A percentile compares a stretch with the other conserved stretches of the same genome.
Conservation (phyloP, 164 flowering plant species). For the Piper longum region DNA sequence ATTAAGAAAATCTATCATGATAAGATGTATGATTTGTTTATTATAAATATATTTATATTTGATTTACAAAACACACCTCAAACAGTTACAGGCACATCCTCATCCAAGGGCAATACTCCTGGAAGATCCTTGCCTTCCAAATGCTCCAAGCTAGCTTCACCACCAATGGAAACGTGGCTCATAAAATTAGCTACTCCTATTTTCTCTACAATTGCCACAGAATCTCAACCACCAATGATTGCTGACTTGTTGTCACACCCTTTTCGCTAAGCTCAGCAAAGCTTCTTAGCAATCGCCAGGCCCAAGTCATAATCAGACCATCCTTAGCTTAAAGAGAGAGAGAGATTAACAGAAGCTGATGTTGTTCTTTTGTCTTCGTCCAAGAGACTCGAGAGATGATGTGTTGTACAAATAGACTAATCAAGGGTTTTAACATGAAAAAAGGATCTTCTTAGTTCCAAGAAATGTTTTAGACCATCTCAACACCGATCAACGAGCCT, state of each 20-base stretch:
- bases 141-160: slow-evolving; percentile 77
- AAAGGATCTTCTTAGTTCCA: no score
- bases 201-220: slow-evolving; percentile 73
- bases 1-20: no score
- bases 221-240: slow-evolving; percentile 75
- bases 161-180: slow-evolving; percentile 86
- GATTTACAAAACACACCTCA: slow-evolving; percentile 9
- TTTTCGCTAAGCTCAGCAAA: slow-evolving; percentile 53
- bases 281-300: slow-evolving; percentile 61
- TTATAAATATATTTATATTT: no score
- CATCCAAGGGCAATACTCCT: slow-evolving; percentile 67
- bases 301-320: neutral
- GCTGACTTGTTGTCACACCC: slow-evolving; percentile 49
- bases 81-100: slow-evolving; percentile 35
- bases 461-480: no score
- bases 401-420: no score
- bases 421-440: no score
- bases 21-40: no score
- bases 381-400: no score
- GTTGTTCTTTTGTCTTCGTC: no score
- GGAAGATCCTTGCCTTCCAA: slow-evolving; percentile 74
- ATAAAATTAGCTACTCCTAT: slow-evolving; percentile 55
- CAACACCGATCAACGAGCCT: slow-evolving; percentile 27
- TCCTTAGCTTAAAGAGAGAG: no score
- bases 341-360: no score